Base-by-base conservation (phyloP, 2,329 filamentous ascomycete species). In the Fusarium lyarnte region DNA sequence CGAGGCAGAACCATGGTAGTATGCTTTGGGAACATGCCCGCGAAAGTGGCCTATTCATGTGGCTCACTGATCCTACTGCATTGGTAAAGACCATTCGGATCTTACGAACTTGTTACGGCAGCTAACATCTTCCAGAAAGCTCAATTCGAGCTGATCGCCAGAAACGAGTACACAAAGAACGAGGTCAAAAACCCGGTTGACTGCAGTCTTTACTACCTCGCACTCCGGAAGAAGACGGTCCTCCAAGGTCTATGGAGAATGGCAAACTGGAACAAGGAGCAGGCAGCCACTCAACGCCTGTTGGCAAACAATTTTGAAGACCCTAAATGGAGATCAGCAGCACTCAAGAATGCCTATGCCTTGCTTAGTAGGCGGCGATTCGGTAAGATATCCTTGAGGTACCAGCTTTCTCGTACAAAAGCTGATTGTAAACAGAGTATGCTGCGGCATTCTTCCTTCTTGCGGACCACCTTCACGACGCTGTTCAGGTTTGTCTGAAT, bases 281-380 rank as follows among this genome's bases (percentile, higher is more conserved):
- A 98, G 81, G 85, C 82, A 5, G 90, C 92, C 0, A 99, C 96
- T 0, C 89, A 92, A 66, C 90, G 89, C 68, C 86, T 99, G 35
- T 85, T 99, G 27, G 88, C 92, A n/a, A 97, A 98, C 78, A 94
- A 98, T 80, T 99, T 99, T 80, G 87, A 90, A 8, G 93, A 97
- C 69, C 87, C 91, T 2, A 92, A 93, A 74, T 98, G 96, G 93
- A 93, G 89, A 79, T 97, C 93, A 3, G 90, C 94, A 8, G 96
- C 96, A 1, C 84, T 97, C 66, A 99, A 99, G 82, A 99, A 99
- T 80, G 96, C 96, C 0, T 99, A 98, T 82, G 95, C 96, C 6
- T 83, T 99, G 60, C 91, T 99, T 79, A 96, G 95, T 73, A 97
- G 94, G 82, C 89, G 94, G 47, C 88, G 96, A 54, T 98, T 98